These are phyloP conservation scores for Penicillium cinerascens DNA, from an alignment of 495 filamentous ascomycete genomes.

Conservation along the genomic window DNA sequence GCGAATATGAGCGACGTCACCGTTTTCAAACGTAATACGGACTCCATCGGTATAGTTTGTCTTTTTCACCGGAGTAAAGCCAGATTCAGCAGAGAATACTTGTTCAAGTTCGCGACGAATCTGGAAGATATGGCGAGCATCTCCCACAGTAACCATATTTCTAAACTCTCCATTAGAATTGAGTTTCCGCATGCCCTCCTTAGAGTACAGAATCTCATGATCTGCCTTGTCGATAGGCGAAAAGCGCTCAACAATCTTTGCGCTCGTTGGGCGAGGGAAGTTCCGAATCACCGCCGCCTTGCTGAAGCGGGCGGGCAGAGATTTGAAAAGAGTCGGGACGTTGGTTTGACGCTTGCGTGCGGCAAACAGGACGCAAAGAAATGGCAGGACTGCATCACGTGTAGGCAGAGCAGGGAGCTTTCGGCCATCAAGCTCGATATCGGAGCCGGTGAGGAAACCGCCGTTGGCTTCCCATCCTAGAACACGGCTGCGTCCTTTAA, in stretches of 20 bases:
- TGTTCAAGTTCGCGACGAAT: conserved; percentile 17
- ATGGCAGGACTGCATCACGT: conserved; percentile 24
- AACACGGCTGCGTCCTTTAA: conserved; percentile 16
- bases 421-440: conserved; percentile 18
- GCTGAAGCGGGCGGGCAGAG: conserved; percentile 19
- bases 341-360: conserved; percentile 4
- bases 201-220: not conserved
- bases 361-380: conserved; percentile 20
- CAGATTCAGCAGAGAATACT: conserved; percentile 18
- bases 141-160: too few relatives aligned
- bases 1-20: conserved; percentile 29
- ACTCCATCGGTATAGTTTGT: conserved; percentile 28
- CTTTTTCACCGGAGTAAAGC: conserved; percentile 16
- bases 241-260: conserved; percentile 23
- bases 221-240: conserved; percentile 9
- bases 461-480: conserved; percentile 30
- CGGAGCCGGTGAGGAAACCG: conserved; percentile 28
- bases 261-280: conserved; percentile 25
- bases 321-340: conserved; percentile 16
- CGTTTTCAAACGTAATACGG: conserved; percentile 20
- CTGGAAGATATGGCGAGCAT: conserved; percentile 1
- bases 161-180: too few relatives aligned
- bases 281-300: conserved; percentile 23
- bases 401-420: conserved; percentile 23
- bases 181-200: too few relatives aligned